Evolutionary conservation across 2,329 filamentous ascomycete species (phyloP).

Genomic region (Cladobotryum protrusum): DNA sequence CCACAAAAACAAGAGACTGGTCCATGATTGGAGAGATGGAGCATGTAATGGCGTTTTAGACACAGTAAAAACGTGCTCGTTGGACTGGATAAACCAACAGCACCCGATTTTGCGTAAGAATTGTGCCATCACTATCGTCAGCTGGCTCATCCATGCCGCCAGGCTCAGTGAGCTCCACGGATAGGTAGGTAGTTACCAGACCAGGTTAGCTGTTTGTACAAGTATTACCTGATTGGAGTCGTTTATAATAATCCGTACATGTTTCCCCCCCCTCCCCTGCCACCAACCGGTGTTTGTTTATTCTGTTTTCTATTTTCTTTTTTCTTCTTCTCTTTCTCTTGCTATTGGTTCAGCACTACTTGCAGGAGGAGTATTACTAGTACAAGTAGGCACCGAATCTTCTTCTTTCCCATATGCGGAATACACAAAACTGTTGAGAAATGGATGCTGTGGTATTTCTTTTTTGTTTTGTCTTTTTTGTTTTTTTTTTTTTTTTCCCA

Average conservation of each 20-base stretch:
- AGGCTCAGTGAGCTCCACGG: background rate
- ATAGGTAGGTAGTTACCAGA: no score
- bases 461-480: no score
- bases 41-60: conserved; percentile 3
- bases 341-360: background rate
- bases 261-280: no score
- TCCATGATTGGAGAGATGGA: conserved; percentile 5
- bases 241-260: no score
- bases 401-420: no score
- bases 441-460: no score
- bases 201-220: no score
- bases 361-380: no score
- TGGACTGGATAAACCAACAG: conserved; percentile 7
- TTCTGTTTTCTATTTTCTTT: background rate
- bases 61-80: conserved; percentile 10
- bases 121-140: conserved; percentile 8
- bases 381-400: no score
- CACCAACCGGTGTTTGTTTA: background rate
- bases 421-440: no score
- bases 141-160: conserved; percentile 4
- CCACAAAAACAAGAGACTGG: background rate
- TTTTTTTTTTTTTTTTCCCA: no score
- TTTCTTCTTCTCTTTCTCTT: background rate
- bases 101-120: conserved; percentile 7
- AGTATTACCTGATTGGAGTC: no score